Percentiles rank a stretch among this genome's conserved stretches.
These are phyloP conservation scores for Nicotiana knightiana DNA, from an alignment of 257 asterid genomes.

Conservation along the genomic window DNA sequence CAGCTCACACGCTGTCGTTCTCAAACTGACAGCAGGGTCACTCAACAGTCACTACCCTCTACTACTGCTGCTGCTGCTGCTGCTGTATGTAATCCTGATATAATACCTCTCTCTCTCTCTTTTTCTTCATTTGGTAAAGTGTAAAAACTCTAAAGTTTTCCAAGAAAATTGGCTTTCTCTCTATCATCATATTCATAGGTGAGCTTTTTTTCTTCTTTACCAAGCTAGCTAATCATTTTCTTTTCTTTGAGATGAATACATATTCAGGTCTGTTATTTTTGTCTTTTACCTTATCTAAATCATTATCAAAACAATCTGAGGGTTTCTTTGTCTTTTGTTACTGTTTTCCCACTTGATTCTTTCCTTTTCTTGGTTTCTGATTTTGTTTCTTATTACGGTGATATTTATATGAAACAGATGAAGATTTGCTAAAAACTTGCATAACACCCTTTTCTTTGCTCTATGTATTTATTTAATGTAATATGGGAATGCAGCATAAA, in stretches of 20 bases:
- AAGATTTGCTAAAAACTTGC: not conserved
- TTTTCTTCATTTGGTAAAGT: constrained; percentile 42
- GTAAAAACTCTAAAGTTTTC: constrained; percentile 9
- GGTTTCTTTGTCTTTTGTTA: not conserved
- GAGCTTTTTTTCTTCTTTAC: not conserved
- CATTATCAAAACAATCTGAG: not conserved
- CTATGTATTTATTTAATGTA: too few relatives aligned
- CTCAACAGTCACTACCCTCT: constrained; percentile 7
- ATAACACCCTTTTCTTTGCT: not conserved
- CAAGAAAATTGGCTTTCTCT: constrained; percentile 9
- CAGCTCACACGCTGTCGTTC: constrained; percentile 6
- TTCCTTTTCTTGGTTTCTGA: constrained; percentile 8
- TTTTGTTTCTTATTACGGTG: not conserved
- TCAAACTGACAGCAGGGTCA: constrained; percentile 12
- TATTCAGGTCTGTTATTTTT: not conserved
- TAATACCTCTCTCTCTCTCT: constrained; percentile 1
- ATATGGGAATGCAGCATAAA: not conserved
- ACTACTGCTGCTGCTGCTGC: not conserved
- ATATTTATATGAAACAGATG: not conserved
- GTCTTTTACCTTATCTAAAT: not conserved
- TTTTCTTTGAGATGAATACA: not conserved
- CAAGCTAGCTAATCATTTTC: not conserved
- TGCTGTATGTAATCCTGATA: too few relatives aligned
- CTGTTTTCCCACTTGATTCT: not conserved
- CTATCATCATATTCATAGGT: not conserved